phyloP scores from a whole-genome alignment of 2,329 filamentous ascomycete species.

The Beauveria scarabaeidicola region DNA sequence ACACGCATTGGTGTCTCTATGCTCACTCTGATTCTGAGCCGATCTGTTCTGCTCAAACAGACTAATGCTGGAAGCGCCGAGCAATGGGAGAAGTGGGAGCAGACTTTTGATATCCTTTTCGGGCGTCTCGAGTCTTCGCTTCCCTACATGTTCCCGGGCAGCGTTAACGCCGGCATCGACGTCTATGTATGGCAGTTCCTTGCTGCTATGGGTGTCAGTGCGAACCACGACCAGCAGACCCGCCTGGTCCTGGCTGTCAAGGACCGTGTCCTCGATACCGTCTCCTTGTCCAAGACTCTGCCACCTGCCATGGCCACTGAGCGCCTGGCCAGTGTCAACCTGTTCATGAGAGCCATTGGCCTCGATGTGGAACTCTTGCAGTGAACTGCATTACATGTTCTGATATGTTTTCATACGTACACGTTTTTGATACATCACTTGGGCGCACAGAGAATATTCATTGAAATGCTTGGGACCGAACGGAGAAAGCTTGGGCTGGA shows the following conservation, averaged over 20 bases:
- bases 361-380: conserved; percentile 76
- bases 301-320: conserved; percentile 77
- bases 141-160: conserved; percentile 79
- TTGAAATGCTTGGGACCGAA: background rate
- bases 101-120: conserved; percentile 79
- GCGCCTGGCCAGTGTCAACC: conserved; percentile 83
- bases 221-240: conserved; percentile 90
- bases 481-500: background rate
- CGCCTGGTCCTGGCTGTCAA: conserved; percentile 91
- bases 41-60: conserved; percentile 88
- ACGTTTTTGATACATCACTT: background rate
- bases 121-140: conserved; percentile 77
- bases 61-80: conserved; percentile 59
- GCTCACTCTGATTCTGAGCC: conserved; percentile 87
- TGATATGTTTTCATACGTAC: background rate
- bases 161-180: conserved; percentile 84
- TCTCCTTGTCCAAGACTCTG: conserved; percentile 78
- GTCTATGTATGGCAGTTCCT: conserved; percentile 98
- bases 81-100: conserved; percentile 75
- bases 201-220: conserved; percentile 87
- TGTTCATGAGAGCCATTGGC: conserved; percentile 99
- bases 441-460: conserved; percentile 1
- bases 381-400: conserved; percentile 17
- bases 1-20: conserved; percentile 84
- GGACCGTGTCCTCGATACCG: conserved; percentile 95